Base-by-base conservation (phyloP, 345 rosid species). In the Sonneratia caseolaris region DNA sequence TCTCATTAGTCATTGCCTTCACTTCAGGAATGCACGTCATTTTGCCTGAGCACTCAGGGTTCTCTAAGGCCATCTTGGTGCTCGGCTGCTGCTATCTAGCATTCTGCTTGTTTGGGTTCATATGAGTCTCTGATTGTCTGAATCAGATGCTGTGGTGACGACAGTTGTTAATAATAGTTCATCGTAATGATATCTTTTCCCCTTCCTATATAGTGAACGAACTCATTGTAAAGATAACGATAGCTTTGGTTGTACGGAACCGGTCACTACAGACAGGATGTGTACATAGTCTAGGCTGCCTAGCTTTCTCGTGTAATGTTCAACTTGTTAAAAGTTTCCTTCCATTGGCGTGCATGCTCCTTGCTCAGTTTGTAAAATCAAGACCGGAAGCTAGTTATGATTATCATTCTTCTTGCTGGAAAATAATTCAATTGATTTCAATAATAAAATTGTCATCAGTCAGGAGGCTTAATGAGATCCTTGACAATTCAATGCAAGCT, bases 91-190 rank as follows among this genome's bases (percentile, higher is more conserved):
- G 71, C 71, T 69, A 47, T 35, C 6, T 32, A 7, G 71, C 36
- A 7, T 4, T 48, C 57, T 69, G 59, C 71, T 22, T 69, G 18
- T 69, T 69, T 36, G 71, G 71, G 53, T 69, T 48, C 57, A 48
- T 69, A 69, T 69, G 71, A 69, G 13, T 19, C 51, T 13, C 55
- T 32, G 21, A 45, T 27, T 16, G 56, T 38, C n/a, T 21, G 70
- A 6, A 68, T 36, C 70, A 42, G 49, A 45, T 45, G 49, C 49
- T 27, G 32, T 49, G 55, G 19, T 49, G 55, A 15, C 15, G 55
- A 49, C 55, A 13, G 15, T 15, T 49, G 55, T 49, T 49, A 15
- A 15, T 49, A 49, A 0, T 11, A 49, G 55, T 19, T 49, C 55
- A 49, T 15, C 4, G 55, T 49, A 49, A 49, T 12, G 55, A 49